A percentile compares a stretch with the other conserved stretches of the same genome.
Conservation (phyloP, 192 early-diverging fungal genomes). For the Piromyces finnis region DNA sequence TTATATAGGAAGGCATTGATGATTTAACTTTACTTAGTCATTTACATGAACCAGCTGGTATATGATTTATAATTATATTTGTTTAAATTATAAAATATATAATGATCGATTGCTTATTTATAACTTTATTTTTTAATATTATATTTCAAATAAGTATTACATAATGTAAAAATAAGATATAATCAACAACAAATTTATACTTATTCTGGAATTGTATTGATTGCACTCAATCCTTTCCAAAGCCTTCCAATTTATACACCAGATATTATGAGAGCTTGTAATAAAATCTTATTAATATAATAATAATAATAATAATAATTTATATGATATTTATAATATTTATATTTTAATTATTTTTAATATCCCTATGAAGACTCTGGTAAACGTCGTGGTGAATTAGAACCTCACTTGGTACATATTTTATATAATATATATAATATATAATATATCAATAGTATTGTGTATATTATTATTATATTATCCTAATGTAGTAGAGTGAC, state of each 20-base stretch:
- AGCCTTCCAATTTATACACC: slow-evolving; percentile 75
- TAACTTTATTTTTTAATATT: no score
- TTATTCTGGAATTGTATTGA: slow-evolving; percentile 95
- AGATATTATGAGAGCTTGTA: slow-evolving; percentile 49
- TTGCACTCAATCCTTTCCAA: slow-evolving; percentile 92
- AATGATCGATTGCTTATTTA: no score
- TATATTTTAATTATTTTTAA: no score
- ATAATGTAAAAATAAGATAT: slow-evolving; percentile 82
- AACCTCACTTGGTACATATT: slow-evolving; percentile 63
- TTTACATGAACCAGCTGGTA: background rate
- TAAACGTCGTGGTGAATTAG: slow-evolving; percentile 77
- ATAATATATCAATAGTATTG: no score
- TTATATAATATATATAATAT: no score
- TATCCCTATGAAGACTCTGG: slow-evolving; percentile 87
- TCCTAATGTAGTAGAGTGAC: no score
- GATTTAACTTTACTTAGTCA: background rate
- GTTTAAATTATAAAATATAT: no score
- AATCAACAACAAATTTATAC: slow-evolving; percentile 91
- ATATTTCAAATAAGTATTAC: slow-evolving; percentile 34
- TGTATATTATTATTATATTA: no score
- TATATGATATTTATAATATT: no score
- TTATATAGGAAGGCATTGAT: background rate
- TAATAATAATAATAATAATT: no score
- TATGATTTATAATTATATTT: no score
- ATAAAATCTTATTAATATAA: no score